Percentiles rank a stretch among this genome's conserved stretches.
These are phyloP conservation scores for Trypanosomatidae sp. DNA, from an alignment of 208 protist species.

Conservation along the genomic window DNA sequence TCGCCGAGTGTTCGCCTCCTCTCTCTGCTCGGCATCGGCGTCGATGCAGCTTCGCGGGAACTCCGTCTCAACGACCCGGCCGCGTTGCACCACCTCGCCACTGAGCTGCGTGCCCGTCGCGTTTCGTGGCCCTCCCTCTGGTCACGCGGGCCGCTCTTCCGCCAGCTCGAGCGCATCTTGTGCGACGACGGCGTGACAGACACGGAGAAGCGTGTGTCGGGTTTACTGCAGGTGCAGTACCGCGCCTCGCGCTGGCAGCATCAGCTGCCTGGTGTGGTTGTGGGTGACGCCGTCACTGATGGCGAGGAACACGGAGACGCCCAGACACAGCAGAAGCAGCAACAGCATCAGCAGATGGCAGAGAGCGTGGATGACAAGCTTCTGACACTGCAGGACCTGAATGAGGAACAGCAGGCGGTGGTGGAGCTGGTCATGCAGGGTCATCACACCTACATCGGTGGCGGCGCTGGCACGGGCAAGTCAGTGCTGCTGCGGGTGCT, in stretches of 20 bases:
- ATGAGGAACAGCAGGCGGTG: slow-evolving; percentile 77
- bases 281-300: slow-evolving; percentile 1
- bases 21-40: slow-evolving; percentile 58
- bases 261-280: slow-evolving; percentile 40
- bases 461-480: slow-evolving; percentile 89
- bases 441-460: slow-evolving; percentile 88
- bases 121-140: slow-evolving; percentile 70
- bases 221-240: slow-evolving; percentile 54
- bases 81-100: slow-evolving; percentile 43
- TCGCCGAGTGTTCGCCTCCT: slow-evolving; percentile 51
- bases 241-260: slow-evolving; percentile 21
- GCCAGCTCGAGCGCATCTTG: slow-evolving; percentile 44
- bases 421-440: slow-evolving; percentile 71
- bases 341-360: neutral
- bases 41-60: slow-evolving; percentile 38
- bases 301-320: no score
- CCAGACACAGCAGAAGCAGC: neutral
- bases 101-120: slow-evolving; percentile 35
- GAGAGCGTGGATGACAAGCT: slow-evolving; percentile 40
- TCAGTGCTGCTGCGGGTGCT: slow-evolving; percentile 86
- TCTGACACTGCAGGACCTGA: slow-evolving; percentile 68
- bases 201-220: slow-evolving; percentile 30
- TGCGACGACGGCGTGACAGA: slow-evolving; percentile 23
- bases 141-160: slow-evolving; percentile 46
- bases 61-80: slow-evolving; percentile 44